Evolutionary conservation across 768 basidiomycete species (phyloP), one percentile per base, ranked within the genome.

Genomic region (Mycena crocata): DNA sequence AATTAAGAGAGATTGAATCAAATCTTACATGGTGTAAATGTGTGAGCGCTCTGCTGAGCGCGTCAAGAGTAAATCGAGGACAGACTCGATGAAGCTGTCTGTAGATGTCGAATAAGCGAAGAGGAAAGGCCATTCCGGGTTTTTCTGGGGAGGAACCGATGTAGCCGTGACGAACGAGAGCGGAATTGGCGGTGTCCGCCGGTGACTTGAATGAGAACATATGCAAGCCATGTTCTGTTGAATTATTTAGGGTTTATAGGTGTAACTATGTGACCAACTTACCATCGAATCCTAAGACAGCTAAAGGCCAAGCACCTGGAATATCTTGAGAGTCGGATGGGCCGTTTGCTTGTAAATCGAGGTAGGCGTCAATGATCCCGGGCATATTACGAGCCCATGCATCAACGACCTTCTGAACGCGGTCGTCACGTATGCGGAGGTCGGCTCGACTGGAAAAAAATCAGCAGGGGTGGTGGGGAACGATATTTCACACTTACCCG

Each of bases 1-100:
- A 23, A n/a, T 48, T 26, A 9, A 7, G 32, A 56, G 35, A 32
- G 28, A 10, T 14, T 12, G 6, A 3, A 62, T 42, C 12, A 7
- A 56, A 7, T 35, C 5, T n/a, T 56, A 56, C 54, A 12, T 12
- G 21, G 39, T 57, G 56, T 8, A 57, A 17, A 26, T 58, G 6
- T 5, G 42, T 48, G 10, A 58, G 45, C 21, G 44, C 28, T 32
- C 30, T 58, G 17, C 8, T 12, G 8, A 44, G 30, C 7, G 26
- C 40, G 30, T 46, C 57, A 23, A 58, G 5, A 31, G 23, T 60
- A 46, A 31, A 60, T 8, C 45, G 42, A 15, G 58, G 58, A n/a
- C 58, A 60, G 35, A 60, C 58, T 23, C 58, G 58, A 30, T 60
- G 58, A 34, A 60, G 19, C 39, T 60, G 58, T 3, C 58, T 28